These are phyloP conservation scores for Talaromyces albobiverticillius DNA, from an alignment of 2,329 filamentous ascomycete genomes.

Conservation along the genomic window DNA sequence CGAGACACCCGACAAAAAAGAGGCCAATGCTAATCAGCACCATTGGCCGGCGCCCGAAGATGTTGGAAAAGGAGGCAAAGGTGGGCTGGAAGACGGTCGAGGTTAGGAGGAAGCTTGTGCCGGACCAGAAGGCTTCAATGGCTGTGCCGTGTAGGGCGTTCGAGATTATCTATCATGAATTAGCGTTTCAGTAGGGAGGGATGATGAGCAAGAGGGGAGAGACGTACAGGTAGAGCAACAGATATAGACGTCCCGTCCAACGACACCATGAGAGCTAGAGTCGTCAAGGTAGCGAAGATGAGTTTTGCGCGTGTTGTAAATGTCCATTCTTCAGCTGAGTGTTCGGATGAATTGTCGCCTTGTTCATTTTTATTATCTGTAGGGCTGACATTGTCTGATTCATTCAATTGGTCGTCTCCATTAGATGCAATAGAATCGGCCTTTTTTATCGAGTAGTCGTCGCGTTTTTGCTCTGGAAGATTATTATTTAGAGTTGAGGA, in stretches of 20 bases:
- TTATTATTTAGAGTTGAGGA: background rate
- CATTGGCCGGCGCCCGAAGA: constrained; percentile 52
- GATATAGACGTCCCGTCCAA: constrained; percentile 65
- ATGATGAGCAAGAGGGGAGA: background rate
- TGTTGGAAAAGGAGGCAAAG: constrained; percentile 50
- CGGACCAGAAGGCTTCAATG: constrained; percentile 68
- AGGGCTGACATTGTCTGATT: background rate
- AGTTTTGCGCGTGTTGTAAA: constrained; percentile 9
- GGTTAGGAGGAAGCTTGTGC: constrained; percentile 65
- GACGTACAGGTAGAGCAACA: constrained; percentile 53
- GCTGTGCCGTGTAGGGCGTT: constrained; percentile 51
- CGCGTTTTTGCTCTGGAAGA: no score
- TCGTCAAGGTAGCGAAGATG: constrained; percentile 25
- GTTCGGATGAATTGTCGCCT: background rate
- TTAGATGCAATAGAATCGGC: no score
- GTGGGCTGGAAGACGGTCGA: constrained; percentile 55
- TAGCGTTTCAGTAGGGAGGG: background rate
- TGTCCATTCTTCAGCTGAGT: constrained; percentile 4
- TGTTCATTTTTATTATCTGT: background rate
- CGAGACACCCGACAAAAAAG: constrained; percentile 53
- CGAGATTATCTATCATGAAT: constrained; percentile 44
- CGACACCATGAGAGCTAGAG: constrained; percentile 61
- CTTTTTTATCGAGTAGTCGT: background rate
- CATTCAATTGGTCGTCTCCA: background rate
- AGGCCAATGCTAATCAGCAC: constrained; percentile 42